These are phyloP conservation scores for Pyrenochaeta sp. DNA, from an alignment of 2,329 filamentous ascomycete genomes.

Conservation along the genomic window DNA sequence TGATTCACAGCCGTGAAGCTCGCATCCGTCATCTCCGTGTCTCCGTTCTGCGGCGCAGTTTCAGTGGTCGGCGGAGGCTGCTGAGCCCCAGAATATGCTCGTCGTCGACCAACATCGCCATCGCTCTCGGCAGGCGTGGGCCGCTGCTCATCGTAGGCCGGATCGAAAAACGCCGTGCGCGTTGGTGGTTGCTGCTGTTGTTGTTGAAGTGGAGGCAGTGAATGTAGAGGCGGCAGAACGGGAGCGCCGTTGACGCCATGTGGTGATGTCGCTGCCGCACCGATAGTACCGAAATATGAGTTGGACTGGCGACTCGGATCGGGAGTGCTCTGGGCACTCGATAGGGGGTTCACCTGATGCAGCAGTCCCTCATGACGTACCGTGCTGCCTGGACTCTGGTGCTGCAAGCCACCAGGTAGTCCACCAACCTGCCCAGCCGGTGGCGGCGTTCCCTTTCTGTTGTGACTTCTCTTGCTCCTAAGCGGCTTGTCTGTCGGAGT, in stretches of 20 bases:
- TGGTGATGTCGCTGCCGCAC: slow-evolving; percentile 34
- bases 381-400: neutral
- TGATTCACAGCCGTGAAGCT: slow-evolving; percentile 51
- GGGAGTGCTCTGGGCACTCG: slow-evolving; percentile 50
- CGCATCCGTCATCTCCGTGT: slow-evolving; percentile 53
- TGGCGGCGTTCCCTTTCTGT: slow-evolving; percentile 52
- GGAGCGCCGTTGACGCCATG: slow-evolving; percentile 42
- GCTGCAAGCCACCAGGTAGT: neutral
- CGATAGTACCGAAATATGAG: slow-evolving; percentile 42
- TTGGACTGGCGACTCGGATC: slow-evolving; percentile 41
- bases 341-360: slow-evolving; percentile 38
- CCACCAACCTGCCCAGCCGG: slow-evolving; percentile 12
- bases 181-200: slow-evolving; percentile 25
- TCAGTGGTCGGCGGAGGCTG: slow-evolving; percentile 21
- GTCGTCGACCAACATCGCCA: slow-evolving; percentile 28
- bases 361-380: slow-evolving; percentile 1
- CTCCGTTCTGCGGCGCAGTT: slow-evolving; percentile 45
- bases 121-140: slow-evolving; percentile 32
- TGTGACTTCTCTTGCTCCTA: slow-evolving; percentile 75
- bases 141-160: slow-evolving; percentile 43
- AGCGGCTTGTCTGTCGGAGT: slow-evolving; percentile 82
- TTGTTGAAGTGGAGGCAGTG: slow-evolving; percentile 38
- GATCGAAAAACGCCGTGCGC: slow-evolving; percentile 42
- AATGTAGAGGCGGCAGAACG: slow-evolving; percentile 33
- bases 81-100: slow-evolving; percentile 41